Evolutionary conservation across 768 basidiomycete species (phyloP).

Genomic region (Suillus subluteus): DNA sequence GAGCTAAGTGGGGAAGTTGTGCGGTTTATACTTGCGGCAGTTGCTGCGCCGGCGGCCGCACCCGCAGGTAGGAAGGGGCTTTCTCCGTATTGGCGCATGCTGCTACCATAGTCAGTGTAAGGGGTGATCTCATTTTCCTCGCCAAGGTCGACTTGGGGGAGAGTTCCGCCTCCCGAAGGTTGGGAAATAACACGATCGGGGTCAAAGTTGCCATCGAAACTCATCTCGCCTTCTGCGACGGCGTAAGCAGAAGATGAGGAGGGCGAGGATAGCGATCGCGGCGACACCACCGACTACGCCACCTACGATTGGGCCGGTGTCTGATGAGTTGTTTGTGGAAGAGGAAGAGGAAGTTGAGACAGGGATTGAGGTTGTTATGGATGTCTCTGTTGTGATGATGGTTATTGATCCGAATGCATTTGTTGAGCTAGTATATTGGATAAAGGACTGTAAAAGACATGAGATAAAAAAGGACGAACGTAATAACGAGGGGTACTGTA

Average conservation of each 20-base stretch:
- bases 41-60: constrained; percentile 7
- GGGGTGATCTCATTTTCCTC: constrained; percentile 35
- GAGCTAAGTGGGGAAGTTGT: constrained; percentile 12
- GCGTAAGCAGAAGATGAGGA: constrained; percentile 36
- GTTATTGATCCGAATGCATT: constrained; percentile 24
- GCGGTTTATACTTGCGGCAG: not conserved
- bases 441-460: not conserved
- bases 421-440: constrained; percentile 24
- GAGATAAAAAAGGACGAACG: constrained; percentile 23
- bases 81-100: constrained; percentile 29
- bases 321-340: constrained; percentile 4
- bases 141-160: constrained; percentile 31
- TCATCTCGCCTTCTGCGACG: constrained; percentile 36
- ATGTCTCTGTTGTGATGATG: constrained; percentile 21
- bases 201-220: constrained; percentile 54
- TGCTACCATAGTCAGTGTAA: constrained; percentile 20
- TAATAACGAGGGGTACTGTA: constrained; percentile 16
- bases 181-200: constrained; percentile 45
- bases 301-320: constrained; percentile 50
- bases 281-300: constrained; percentile 53
- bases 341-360: constrained; percentile 1
- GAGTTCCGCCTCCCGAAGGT: constrained; percentile 27
- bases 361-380: constrained; percentile 21
- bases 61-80: constrained; percentile 13
- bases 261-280: constrained; percentile 28